A percentile compares a stretch with the other conserved stretches of the same genome.
These are phyloP conservation scores for Colletotrichum euphorbiae DNA, from an alignment of 2,329 filamentous ascomycete genomes.

Conservation along the genomic window DNA sequence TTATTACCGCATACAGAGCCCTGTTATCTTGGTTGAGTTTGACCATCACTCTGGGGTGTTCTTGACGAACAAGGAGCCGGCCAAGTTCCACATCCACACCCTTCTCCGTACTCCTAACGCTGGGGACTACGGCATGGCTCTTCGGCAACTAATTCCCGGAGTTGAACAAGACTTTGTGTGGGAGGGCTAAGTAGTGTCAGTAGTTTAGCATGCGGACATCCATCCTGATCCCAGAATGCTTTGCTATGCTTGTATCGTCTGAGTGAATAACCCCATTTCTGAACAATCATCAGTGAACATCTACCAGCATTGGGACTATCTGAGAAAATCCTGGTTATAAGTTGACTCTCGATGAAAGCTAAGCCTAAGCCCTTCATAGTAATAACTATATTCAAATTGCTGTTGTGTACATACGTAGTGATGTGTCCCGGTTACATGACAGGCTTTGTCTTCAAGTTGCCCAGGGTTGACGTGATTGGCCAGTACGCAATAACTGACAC, in stretches of 20 bases:
- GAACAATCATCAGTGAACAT: too few relatives aligned
- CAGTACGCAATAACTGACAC: not conserved
- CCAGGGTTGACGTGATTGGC: not conserved
- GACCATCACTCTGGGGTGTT: conserved; percentile 86
- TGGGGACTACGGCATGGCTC: conserved; percentile 77
- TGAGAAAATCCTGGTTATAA: too few relatives aligned
- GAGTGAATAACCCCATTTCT: too few relatives aligned
- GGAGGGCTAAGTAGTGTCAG: conserved; percentile 47
- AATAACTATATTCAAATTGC: too few relatives aligned
- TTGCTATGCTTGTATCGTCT: not conserved
- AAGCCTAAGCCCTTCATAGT: too few relatives aligned
- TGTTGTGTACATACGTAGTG: too few relatives aligned
- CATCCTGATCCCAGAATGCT: too few relatives aligned
- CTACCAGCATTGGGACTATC: too few relatives aligned
- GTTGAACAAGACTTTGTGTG: conserved; percentile 56
- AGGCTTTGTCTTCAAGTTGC: not conserved
- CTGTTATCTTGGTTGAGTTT: conserved; percentile 80
- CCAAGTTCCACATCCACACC: conserved; percentile 85
- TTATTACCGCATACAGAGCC: conserved; percentile 83
- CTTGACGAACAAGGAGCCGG: conserved; percentile 76
- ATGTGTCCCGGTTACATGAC: too few relatives aligned
- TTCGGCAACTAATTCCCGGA: conserved; percentile 53
- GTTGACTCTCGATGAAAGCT: too few relatives aligned
- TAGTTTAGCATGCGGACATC: too few relatives aligned
- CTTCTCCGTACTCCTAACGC: conserved; percentile 77